phyloP scores from a whole-genome alignment of 305 asterid species.

The Euphrasia arctica region DNA sequence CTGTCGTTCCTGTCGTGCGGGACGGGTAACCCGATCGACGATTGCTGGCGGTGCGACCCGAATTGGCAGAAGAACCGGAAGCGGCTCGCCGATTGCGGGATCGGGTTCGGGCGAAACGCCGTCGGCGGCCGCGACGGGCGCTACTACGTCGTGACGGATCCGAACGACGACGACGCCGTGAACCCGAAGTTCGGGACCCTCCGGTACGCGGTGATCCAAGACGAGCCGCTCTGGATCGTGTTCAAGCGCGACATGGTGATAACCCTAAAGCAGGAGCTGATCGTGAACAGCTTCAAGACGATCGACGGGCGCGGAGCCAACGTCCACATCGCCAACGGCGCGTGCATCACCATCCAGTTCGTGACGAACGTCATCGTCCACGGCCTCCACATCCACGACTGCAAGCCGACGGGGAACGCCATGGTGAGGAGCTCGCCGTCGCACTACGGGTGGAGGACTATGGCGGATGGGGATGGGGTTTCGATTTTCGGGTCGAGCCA shows the following conservation, averaged over 20 bases:
- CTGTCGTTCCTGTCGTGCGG: slow-evolving; percentile 57
- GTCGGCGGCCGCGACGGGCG: slow-evolving; percentile 89
- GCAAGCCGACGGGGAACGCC: slow-evolving; percentile 86
- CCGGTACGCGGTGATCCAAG: slow-evolving; percentile 88
- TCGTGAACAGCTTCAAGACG: slow-evolving; percentile 88
- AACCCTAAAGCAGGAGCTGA: slow-evolving; percentile 71
- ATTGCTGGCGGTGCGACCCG: slow-evolving; percentile 95
- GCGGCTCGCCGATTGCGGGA: slow-evolving; percentile 76
- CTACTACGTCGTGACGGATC: slow-evolving; percentile 72
- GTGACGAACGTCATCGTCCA: slow-evolving; percentile 78
- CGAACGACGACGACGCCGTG: slow-evolving; percentile 69
- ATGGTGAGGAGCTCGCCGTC: slow-evolving; percentile 84
- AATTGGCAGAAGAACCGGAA: slow-evolving; percentile 90
- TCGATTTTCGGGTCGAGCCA: slow-evolving; percentile 90
- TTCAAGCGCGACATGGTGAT: slow-evolving; percentile 92
- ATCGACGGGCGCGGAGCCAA: slow-evolving; percentile 87
- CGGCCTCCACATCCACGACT: slow-evolving; percentile 81
- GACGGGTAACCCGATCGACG: slow-evolving; percentile 92
- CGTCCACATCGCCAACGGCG: slow-evolving; percentile 88
- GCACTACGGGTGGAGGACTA: slow-evolving; percentile 87
- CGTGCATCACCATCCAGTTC: slow-evolving; percentile 68
- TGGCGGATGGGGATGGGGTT: slow-evolving; percentile 91
- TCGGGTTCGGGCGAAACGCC: slow-evolving; percentile 94
- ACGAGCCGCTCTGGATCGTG: slow-evolving; percentile 83
- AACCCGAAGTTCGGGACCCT: slow-evolving; percentile 84